These are phyloP conservation scores for Magnusiomyces suaveolens DNA, from an alignment of 1,139 yeast genomes.

Conservation along the genomic window DNA sequence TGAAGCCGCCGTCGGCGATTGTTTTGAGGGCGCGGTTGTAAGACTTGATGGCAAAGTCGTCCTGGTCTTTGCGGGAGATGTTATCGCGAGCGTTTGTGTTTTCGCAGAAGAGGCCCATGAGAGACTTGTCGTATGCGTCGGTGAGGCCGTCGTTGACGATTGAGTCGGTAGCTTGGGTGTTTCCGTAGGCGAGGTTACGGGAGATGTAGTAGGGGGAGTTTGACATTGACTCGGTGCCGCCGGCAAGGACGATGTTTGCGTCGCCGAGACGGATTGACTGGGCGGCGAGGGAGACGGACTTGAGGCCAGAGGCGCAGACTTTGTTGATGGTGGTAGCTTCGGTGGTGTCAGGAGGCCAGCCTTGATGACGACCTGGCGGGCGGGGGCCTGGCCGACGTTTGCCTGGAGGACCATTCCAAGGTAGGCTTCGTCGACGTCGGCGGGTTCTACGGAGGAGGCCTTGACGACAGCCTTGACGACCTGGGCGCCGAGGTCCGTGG, in stretches of 20 bases:
- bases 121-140: constrained; percentile 46
- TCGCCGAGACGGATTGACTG: constrained; percentile 47
- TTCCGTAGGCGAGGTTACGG: constrained; percentile 45
- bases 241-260: constrained; percentile 47
- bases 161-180: constrained; percentile 42
- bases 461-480: constrained; percentile 49
- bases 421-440: constrained; percentile 44
- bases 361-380: constrained; percentile 51
- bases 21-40: constrained; percentile 45
- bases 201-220: constrained; percentile 42
- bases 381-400: constrained; percentile 54
- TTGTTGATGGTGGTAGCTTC: constrained; percentile 53
- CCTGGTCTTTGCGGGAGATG: constrained; percentile 49
- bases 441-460: constrained; percentile 43
- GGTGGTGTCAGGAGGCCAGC: constrained; percentile 45
- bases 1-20: constrained; percentile 40
- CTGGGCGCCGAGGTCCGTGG: constrained; percentile 46
- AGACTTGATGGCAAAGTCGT: constrained; percentile 43
- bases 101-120: constrained; percentile 58
- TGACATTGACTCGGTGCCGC: constrained; percentile 59
- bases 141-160: constrained; percentile 49
- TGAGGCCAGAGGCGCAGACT: constrained; percentile 55
- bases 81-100: constrained; percentile 48
- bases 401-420: constrained; percentile 55
- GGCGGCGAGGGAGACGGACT: constrained; percentile 46